Base-by-base conservation (phyloP, 2,329 filamentous ascomycete genomes). In the Aphanoascus verrucosus region DNA sequence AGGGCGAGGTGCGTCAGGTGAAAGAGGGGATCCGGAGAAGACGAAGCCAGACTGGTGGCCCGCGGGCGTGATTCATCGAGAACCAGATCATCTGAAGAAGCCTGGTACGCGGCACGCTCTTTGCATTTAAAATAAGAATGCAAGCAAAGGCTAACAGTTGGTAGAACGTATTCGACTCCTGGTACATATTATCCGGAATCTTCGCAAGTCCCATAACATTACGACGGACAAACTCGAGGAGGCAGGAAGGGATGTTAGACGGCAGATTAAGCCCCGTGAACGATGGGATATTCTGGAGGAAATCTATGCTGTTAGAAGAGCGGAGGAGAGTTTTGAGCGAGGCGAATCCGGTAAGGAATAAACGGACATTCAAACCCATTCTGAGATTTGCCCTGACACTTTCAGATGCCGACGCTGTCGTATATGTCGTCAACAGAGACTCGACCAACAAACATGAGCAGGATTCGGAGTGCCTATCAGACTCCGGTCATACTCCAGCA, bases 21-120 rank as follows among this genome's bases (percentile, higher is more conserved):
- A 69, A 32, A 66, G 64, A 4, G 65, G 66, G 1, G 70, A 75
- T 55, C 67, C 70, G 3, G 69, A 73, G 53, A 66, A 66, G 56
- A 75, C 72, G 11, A 73, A 70, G 58, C 73, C 73, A 7, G 65
- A 67, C 11, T 73, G 67, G 67, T 74, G 70, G 70, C 69, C 70
- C n/a, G 56, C 63, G 35, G 67, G 66, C 55, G 70, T 74, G 40
- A 68, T 68, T 40, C 74, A 76, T 62, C 72, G 67, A 60, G 74
- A 76, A 60, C 74, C 74, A 2, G 73, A 76, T 52, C 74, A 77
- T 60, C 59, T 75, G 17, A 64, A 67, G 49, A 74, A 73, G 63
- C 67, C 70, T 40, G 68, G 73, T 76, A 65, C 58, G 72, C 17
- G 17, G 61, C 15, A 12, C 3, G 47, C 28, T 17, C 2, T 23